Percentiles rank a stretch among this genome's conserved stretches.
phyloP scores from a whole-genome alignment of 2,329 filamentous ascomycete species.

The Trichoderma atrobrunneum region DNA sequence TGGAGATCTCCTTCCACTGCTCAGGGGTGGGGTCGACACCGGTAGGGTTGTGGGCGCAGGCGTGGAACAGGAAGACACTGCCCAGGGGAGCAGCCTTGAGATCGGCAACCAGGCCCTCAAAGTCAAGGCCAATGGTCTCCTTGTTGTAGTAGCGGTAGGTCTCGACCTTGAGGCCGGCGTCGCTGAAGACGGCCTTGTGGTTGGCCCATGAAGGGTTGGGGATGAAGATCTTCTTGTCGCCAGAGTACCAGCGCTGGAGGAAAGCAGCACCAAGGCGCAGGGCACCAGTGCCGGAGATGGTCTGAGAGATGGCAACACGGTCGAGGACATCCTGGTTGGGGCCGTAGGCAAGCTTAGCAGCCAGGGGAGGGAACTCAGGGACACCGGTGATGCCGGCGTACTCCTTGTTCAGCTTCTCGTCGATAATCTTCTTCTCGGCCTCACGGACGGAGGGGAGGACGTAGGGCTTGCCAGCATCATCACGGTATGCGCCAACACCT shows the following conservation, averaged over 20 bases:
- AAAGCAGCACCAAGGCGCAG: slow-evolving; percentile 93
- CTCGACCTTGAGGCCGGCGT: slow-evolving; percentile 85
- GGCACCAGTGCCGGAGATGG: slow-evolving; percentile 96
- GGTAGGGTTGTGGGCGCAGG: slow-evolving; percentile 96
- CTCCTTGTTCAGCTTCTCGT: slow-evolving; percentile 84
- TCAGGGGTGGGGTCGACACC: slow-evolving; percentile 88
- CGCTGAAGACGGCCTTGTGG: slow-evolving; percentile 94
- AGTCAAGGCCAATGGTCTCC: slow-evolving; percentile 96
- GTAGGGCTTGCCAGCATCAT: slow-evolving; percentile 96
- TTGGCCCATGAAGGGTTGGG: slow-evolving; percentile 77
- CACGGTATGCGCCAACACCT: slow-evolving; percentile 97
- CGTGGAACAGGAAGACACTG: slow-evolving; percentile 91
- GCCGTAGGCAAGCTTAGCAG: slow-evolving; percentile 88
- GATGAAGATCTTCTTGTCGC: slow-evolving; percentile 94
- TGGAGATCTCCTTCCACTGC: slow-evolving; percentile 90
- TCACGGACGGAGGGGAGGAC: slow-evolving; percentile 89
- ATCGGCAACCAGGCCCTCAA: slow-evolving; percentile 86
- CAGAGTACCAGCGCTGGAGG: slow-evolving; percentile 85
- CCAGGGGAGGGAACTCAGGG: slow-evolving; percentile 88
- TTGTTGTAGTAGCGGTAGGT: slow-evolving; percentile 99
- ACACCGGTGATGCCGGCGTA: slow-evolving; percentile 97
- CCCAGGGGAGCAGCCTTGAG: slow-evolving; percentile 83
- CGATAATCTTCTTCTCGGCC: slow-evolving; percentile 83
- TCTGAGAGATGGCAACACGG: slow-evolving; percentile 89
- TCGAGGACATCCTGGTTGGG: slow-evolving; percentile 71